phyloP scores from a whole-genome alignment of 495 filamentous ascomycete species.

The Emericellopsis terricola region DNA sequence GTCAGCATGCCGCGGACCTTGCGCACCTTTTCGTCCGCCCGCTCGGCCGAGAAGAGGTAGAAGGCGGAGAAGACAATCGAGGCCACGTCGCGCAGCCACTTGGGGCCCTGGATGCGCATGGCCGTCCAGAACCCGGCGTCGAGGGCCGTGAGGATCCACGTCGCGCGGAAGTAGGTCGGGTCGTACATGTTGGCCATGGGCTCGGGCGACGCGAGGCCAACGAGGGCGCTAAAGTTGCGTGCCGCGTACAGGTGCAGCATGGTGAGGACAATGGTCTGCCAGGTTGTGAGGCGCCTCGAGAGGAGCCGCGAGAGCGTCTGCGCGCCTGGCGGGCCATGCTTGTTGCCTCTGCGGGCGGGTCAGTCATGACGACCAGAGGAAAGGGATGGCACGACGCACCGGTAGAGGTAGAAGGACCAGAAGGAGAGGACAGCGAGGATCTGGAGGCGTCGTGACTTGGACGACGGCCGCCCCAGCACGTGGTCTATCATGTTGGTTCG shows the following conservation, averaged over 20 bases:
- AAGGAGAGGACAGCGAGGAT: conserved; percentile 80
- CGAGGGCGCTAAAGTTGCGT: conserved; percentile 82
- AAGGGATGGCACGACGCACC: conserved; percentile 25
- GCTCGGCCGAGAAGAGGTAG: conserved; percentile 83
- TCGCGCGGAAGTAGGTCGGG: conserved; percentile 88
- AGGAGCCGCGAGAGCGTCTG: conserved; percentile 29
- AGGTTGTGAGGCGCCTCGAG: conserved; percentile 56
- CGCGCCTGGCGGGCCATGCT: conserved; percentile 67
- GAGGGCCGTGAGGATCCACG: conserved; percentile 87
- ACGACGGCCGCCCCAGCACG: conserved; percentile 77
- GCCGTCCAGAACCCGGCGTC: conserved; percentile 98
- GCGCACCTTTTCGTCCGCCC: conserved; percentile 93
- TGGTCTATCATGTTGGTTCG: conserved; percentile 56
- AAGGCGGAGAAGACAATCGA: conserved; percentile 72
- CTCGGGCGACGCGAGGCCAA: conserved; percentile 83
- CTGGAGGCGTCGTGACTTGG: conserved; percentile 80
- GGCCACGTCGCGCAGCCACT: conserved; percentile 65
- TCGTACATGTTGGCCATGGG: conserved; percentile 90
- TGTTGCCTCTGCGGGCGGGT: conserved; percentile 44
- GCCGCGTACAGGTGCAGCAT: conserved; percentile 82
- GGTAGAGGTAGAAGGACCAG: conserved; percentile 71
- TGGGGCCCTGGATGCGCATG: conserved; percentile 72
- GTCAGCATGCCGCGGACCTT: conserved; percentile 74
- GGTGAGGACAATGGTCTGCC: conserved; percentile 78
- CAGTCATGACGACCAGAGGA: neutral